These are phyloP conservation scores for Hirsutella minnesotensis DNA, from an alignment of 2,329 filamentous ascomycete species.

Conservation along the genomic window DNA sequence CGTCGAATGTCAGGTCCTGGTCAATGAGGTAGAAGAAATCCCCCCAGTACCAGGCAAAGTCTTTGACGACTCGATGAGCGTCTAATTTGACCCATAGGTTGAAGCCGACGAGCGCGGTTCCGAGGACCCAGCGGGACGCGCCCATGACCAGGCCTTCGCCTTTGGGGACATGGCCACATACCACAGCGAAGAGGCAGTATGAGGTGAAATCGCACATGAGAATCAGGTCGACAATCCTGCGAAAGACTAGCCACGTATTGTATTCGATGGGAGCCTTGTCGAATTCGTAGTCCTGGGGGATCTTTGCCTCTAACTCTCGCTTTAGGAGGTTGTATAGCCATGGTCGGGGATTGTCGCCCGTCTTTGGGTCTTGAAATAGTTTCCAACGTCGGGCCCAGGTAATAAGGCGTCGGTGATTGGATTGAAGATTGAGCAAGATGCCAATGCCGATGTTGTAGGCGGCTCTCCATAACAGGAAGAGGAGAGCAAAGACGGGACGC, in stretches of 20 bases:
- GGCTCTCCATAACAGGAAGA: constrained; percentile 87
- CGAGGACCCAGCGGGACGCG: constrained; percentile 63
- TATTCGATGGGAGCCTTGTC: constrained; percentile 92
- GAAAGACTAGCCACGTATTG: constrained; percentile 97
- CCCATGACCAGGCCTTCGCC: constrained; percentile 62
- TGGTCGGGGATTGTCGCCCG: constrained; percentile 73
- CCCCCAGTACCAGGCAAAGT: constrained; percentile 99
- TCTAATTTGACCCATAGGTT: constrained; percentile 98
- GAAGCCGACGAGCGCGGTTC: constrained; percentile 73
- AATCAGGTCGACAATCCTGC: constrained; percentile 89
- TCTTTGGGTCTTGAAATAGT: constrained; percentile 73
- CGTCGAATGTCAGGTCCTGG: constrained; percentile 94
- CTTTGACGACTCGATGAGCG: constrained; percentile 93
- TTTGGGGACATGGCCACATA: constrained; percentile 65
- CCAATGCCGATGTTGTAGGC: constrained; percentile 94
- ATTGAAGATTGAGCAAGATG: constrained; percentile 78
- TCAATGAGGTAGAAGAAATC: constrained; percentile 99
- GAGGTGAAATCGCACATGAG: constrained; percentile 98
- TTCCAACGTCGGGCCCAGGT: constrained; percentile 77
- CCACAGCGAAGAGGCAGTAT: constrained; percentile 90
- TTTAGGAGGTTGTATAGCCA: constrained; percentile 77
- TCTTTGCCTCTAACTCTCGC: constrained; percentile 85
- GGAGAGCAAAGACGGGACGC: constrained; percentile 64
- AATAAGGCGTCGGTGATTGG: constrained; percentile 74
- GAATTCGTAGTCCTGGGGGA: constrained; percentile 85